Evolutionary conservation across 257 asterid species (phyloP).

Genomic region (Forsythia viridissima): DNA sequence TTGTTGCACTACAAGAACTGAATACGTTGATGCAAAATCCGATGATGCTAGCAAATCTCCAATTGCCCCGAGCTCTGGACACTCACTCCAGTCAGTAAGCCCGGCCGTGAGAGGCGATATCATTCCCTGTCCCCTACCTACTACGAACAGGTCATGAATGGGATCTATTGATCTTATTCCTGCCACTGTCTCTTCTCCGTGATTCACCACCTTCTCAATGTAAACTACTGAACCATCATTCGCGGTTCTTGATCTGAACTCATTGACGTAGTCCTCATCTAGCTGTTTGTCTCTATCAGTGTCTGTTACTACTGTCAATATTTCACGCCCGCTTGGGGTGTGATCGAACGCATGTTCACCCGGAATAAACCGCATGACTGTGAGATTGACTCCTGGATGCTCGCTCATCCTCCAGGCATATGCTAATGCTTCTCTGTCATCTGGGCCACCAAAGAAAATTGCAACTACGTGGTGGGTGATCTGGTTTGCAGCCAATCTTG

Average conservation of each 20-base stretch:
- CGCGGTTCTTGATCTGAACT: slow-evolving; percentile 48
- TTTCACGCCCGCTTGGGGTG: slow-evolving; percentile 27
- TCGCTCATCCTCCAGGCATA: slow-evolving; percentile 78
- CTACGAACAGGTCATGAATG: slow-evolving; percentile 67
- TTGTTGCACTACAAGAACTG: slow-evolving; percentile 90
- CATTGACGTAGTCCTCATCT: slow-evolving; percentile 62
- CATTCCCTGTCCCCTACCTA: slow-evolving; percentile 79
- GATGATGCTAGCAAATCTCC: slow-evolving; percentile 90
- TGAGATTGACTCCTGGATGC: slow-evolving; percentile 55
- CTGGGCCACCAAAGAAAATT: slow-evolving; percentile 87
- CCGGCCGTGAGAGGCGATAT: slow-evolving; percentile 76
- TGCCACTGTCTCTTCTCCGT: slow-evolving; percentile 90
- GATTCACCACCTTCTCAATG: slow-evolving; percentile 54
- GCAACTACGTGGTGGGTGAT: slow-evolving; percentile 56
- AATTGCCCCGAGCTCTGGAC: slow-evolving; percentile 91
- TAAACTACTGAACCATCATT: slow-evolving; percentile 44
- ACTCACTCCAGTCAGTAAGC: slow-evolving; percentile 94
- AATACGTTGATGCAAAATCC: slow-evolving; percentile 72
- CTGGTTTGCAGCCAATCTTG: slow-evolving; percentile 55
- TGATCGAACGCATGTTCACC: slow-evolving; percentile 36
- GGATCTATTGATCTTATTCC: slow-evolving; percentile 61
- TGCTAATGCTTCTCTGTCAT: slow-evolving; percentile 82
- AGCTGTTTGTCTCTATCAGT: slow-evolving; percentile 51
- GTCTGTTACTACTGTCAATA: slow-evolving; percentile 44
- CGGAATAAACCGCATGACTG: slow-evolving; percentile 59